These are phyloP conservation scores for Lepidium aucheri DNA, from an alignment of 345 rosid species.

Conservation along the genomic window DNA sequence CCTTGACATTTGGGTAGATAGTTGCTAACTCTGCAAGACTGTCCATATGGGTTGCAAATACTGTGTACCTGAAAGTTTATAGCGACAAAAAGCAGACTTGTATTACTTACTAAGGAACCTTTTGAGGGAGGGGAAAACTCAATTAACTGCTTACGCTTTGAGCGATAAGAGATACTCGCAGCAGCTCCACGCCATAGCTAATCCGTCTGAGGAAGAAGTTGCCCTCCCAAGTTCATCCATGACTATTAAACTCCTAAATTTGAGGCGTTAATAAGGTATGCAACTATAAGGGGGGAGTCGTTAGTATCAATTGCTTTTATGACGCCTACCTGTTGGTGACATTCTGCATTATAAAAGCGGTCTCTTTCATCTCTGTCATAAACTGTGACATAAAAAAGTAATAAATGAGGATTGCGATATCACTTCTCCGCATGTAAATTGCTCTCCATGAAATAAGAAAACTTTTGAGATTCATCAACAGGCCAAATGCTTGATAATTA, in stretches of 20 bases:
- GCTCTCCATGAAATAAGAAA: not conserved
- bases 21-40: conserved; percentile 72
- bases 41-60: conserved; percentile 91
- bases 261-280: not conserved
- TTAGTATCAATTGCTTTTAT: not conserved
- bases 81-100: not conserved
- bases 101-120: not conserved
- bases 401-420: not conserved
- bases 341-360: conserved; percentile 95
- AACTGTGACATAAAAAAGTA: conserved; percentile 46
- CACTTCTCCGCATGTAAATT: not conserved
- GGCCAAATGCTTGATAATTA: not conserved
- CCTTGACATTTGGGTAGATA: conserved; percentile 76
- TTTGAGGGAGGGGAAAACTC: not conserved
- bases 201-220: conserved; percentile 92
- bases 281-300: not conserved
- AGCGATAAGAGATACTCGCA: conserved; percentile 77
- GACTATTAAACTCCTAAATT: conserved; percentile 70
- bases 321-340: conserved; percentile 54
- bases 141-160: conserved; percentile 50
- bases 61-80: conserved; percentile 54
- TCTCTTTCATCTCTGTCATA: conserved; percentile 99
- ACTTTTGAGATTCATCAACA: not conserved
- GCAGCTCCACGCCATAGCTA: conserved; percentile 96
- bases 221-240: conserved; percentile 99